phyloP scores from a whole-genome alignment of 2,329 filamentous ascomycete species.

The Cladophialophora immunda region DNA sequence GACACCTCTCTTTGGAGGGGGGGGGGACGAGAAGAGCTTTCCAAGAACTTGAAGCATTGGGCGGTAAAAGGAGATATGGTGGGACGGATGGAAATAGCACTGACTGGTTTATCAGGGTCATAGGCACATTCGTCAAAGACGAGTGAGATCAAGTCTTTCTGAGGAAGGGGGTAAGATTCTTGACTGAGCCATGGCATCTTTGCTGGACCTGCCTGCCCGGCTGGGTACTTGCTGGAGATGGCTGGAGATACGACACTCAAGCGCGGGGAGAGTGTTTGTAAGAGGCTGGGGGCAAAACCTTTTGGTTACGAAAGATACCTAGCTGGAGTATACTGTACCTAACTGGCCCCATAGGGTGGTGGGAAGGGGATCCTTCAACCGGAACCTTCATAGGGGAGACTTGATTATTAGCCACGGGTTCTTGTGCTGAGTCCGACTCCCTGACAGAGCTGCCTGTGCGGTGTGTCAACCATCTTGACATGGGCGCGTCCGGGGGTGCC shows the following conservation, averaged over 20 bases:
- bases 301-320: too few relatives aligned
- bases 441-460: neutral
- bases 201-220: too few relatives aligned
- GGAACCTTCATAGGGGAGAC: neutral
- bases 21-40: neutral
- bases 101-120: conserved; percentile 59
- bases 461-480: neutral
- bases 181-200: conserved; percentile 18
- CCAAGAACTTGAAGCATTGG: neutral
- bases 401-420: neutral
- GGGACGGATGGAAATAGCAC: neutral
- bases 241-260: too few relatives aligned
- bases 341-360: too few relatives aligned
- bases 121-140: conserved; percentile 61
- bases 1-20: neutral
- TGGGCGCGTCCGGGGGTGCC: neutral
- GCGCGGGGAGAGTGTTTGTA: neutral
- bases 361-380: too few relatives aligned
- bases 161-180: conserved; percentile 37
- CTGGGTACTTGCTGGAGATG: too few relatives aligned
- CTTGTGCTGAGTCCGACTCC: neutral
- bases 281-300: too few relatives aligned
- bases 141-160: conserved; percentile 62
- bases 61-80: neutral
- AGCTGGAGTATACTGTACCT: too few relatives aligned